Percentiles rank a stretch among this genome's conserved stretches.
Conservation (phyloP, 345 rosid species). For the Excoecaria cochinchinensis region DNA sequence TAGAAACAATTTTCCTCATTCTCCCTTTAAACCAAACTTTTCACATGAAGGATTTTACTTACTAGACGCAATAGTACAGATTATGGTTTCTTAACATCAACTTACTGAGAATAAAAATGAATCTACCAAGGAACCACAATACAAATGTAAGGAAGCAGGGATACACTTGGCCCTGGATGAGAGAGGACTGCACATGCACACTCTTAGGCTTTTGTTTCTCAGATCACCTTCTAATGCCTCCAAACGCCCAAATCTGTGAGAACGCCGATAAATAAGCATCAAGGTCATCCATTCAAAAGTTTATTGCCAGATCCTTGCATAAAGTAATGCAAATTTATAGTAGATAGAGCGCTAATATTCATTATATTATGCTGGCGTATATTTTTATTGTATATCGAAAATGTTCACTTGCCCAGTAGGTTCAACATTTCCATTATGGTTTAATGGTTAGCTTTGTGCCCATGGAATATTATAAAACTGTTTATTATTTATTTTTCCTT, state of each 20-base stretch:
- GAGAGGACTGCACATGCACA: not conserved
- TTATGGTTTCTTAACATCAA: slow-evolving; percentile 19
- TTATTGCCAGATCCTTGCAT: not conserved
- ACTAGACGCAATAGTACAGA: slow-evolving; percentile 22
- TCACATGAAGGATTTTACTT: slow-evolving; percentile 17
- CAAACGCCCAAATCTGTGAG: slow-evolving; percentile 91
- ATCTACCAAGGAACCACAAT: slow-evolving; percentile 15
- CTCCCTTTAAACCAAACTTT: not conserved
- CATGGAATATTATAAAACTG: not conserved
- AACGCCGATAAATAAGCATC: not conserved
- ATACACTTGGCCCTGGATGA: not conserved
- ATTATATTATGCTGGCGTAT: not conserved
- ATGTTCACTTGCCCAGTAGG: not conserved
- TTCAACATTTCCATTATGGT: not conserved
- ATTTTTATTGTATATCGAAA: not conserved
- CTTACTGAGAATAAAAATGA: slow-evolving; percentile 8
- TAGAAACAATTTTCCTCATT: not conserved
- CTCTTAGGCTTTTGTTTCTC: slow-evolving; percentile 20
- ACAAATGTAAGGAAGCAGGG: not conserved
- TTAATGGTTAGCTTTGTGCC: not conserved
- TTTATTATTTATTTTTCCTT: too few relatives aligned
- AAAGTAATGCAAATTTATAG: not conserved
- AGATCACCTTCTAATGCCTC: slow-evolving; percentile 66
- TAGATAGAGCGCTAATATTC: not conserved
- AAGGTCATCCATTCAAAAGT: not conserved